Percentiles rank a stretch among this genome's conserved stretches.
phyloP scores from a whole-genome alignment of 1,284 basidiomycete genomes.

The Ustilago loliicola region DNA sequence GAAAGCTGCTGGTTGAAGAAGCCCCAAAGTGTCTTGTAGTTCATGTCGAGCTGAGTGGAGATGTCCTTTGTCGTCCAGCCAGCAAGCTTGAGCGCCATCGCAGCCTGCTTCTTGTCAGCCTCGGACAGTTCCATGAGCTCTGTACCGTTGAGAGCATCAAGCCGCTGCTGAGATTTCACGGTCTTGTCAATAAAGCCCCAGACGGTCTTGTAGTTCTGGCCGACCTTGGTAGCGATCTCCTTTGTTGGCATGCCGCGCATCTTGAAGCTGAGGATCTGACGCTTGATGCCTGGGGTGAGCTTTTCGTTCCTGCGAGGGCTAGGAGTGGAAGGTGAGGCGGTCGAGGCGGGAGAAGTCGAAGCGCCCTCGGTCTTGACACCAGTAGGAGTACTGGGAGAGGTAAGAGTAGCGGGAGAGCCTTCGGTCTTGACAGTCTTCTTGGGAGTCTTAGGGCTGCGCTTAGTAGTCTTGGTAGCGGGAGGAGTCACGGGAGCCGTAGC shows the following conservation, averaged over 20 bases:
- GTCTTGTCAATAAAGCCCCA: conserved; percentile 14
- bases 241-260: conserved; percentile 16
- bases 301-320: background rate
- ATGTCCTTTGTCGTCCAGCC: conserved; percentile 27
- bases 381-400: background rate
- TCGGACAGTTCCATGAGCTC: conserved; percentile 8
- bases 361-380: background rate
- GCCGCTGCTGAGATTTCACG: conserved; percentile 6
- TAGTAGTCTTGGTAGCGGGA: background rate
- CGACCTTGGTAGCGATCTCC: conserved; percentile 16
- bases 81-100: conserved; percentile 18
- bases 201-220: conserved; percentile 22
- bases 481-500: conserved; percentile 10
- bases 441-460: conserved; percentile 4
- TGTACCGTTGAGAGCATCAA: background rate
- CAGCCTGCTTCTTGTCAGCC: conserved; percentile 20
- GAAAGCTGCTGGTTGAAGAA: conserved; percentile 26
- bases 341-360: background rate
- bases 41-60: conserved; percentile 21
- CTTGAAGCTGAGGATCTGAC: conserved; percentile 23
- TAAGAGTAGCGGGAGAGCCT: background rate
- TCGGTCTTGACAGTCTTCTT: conserved; percentile 11
- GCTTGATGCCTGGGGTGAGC: background rate
- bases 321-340: background rate
- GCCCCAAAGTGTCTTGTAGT: conserved; percentile 28